Evolutionary conservation across 2,329 filamentous ascomycete species (phyloP), one percentile per base, ranked within the genome.

Genomic region (Ophiostoma sp.): DNA sequence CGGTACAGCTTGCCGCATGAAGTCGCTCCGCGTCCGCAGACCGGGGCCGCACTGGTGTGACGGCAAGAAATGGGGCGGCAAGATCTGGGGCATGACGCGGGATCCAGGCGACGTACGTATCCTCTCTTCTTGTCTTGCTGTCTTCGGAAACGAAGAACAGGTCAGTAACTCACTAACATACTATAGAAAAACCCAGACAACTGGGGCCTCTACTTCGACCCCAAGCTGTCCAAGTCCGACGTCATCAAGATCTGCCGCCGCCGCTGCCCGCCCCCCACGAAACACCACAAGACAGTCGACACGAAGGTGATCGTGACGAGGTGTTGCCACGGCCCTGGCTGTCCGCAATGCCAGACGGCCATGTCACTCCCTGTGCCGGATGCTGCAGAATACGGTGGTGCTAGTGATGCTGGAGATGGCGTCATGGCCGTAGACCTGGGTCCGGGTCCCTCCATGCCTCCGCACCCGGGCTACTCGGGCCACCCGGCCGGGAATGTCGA

Each of bases 21-120:
- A 49, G 42, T 60, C 70, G 3, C 66, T 72, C 11, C 3, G 60
- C 42, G 52, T 67, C 16, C 16, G 40, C 12, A 64, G 47, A 8
- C 7, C 71, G 5, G 63, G 27, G 9, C 66, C 71, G 12, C 71
- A 72, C 62, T 72, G 71, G 71, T 70, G 70, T 41, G 71, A 71
- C 44, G 71, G 71, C 52, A 58, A 65, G 55, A 66, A 52, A 27
- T 72, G 71, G 71, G 71, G 70, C 49, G 70, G 70, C 66, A 70
- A 70, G 18, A 44, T 72, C 47, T 68, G 67, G 68, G 71, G 71
- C 0, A 2, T 72, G 0, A 52, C 52, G n/a, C 66, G 71, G 1
- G 42, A 52, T 4, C 66, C 66, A 1, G 69, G 71, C 2, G 69
- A 69, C 63, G 69, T 69, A 47, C 7, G 67, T 66, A 14, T 47